Conservation (phyloP, 1,139 yeast species). For the Magnusiomyces sp. region DNA sequence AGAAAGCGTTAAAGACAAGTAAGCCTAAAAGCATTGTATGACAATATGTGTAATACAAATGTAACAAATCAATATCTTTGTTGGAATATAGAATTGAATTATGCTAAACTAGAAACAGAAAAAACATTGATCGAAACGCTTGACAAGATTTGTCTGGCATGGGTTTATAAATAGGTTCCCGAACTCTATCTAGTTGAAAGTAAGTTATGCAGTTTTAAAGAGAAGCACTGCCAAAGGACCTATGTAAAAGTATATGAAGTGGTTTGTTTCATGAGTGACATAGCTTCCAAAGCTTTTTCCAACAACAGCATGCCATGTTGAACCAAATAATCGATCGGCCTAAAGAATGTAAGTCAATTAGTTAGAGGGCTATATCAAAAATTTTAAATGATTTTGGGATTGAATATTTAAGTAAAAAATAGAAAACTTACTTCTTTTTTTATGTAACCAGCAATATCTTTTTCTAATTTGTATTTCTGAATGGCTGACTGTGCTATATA, state of each 20-base stretch:
- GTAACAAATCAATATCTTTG: too few relatives aligned
- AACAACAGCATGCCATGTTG: constrained; percentile 92
- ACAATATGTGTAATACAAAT: too few relatives aligned
- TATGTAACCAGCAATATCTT: constrained; percentile 70
- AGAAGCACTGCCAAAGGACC: constrained; percentile 74
- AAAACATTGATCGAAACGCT: too few relatives aligned
- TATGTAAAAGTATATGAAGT: constrained; percentile 74
- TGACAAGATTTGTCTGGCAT: too few relatives aligned
- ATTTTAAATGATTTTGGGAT: background rate
- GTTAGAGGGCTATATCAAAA: too few relatives aligned
- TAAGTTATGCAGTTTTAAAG: constrained; percentile 57
- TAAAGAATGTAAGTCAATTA: constrained; percentile 5
- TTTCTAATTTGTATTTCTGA: constrained; percentile 45
- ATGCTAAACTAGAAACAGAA: too few relatives aligned
- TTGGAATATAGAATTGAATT: too few relatives aligned
- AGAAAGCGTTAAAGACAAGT: too few relatives aligned
- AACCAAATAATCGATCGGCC: constrained; percentile 57
- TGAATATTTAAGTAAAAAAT: background rate
- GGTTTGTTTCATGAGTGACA: constrained; percentile 81
- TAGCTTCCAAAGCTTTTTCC: constrained; percentile 91
- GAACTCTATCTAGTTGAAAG: too few relatives aligned
- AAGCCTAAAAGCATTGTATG: too few relatives aligned
- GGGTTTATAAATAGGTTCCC: too few relatives aligned
- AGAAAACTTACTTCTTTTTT: constrained; percentile 54
- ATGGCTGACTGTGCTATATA: constrained; percentile 56